Percentiles rank a stretch among this genome's conserved stretches.
Conservation (phyloP, 139 green algal species). For the Volvox africanus region DNA sequence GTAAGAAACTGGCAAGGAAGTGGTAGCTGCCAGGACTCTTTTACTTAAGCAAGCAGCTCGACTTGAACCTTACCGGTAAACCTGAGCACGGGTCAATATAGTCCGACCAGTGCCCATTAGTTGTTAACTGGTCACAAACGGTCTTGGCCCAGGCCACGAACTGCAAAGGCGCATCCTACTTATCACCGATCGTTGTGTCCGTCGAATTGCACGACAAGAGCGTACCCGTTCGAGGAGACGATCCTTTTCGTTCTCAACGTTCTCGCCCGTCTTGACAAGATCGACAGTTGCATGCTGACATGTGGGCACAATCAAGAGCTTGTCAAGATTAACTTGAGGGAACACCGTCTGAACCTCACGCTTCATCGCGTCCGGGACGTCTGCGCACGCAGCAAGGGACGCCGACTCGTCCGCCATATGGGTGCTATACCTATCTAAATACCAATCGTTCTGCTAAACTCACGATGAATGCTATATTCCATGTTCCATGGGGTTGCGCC, state of each 20-base stretch:
- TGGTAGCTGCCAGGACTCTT: no score
- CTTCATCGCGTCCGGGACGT: conserved; percentile 44
- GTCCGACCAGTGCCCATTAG: conserved; percentile 90
- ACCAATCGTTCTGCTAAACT: background rate
- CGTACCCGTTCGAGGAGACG: conserved; percentile 81
- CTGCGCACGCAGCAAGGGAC: conserved; percentile 34
- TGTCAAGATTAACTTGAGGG: conserved; percentile 48
- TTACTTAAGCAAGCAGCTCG: no score
- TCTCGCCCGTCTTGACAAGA: conserved; percentile 84
- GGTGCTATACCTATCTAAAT: no score
- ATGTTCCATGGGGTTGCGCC: conserved; percentile 71
- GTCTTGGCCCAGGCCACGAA: conserved; percentile 90
- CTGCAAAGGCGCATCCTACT: conserved; percentile 53
- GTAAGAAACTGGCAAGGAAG: no score
- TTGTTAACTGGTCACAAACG: conserved; percentile 76
- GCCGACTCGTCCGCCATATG: background rate
- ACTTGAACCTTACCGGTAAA: conserved; percentile 72
- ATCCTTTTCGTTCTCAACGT: conserved; percentile 91
- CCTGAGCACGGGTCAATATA: conserved; percentile 98
- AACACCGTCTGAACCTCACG: conserved; percentile 66
- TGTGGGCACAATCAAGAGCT: conserved; percentile 87
- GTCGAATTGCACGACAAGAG: background rate
- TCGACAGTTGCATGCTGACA: conserved; percentile 89
- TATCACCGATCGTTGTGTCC: background rate
- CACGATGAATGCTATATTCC: conserved; percentile 83